Conservation (phyloP, 192 early-diverging fungal species). For the Borealophlyctis nickersoniae region DNA sequence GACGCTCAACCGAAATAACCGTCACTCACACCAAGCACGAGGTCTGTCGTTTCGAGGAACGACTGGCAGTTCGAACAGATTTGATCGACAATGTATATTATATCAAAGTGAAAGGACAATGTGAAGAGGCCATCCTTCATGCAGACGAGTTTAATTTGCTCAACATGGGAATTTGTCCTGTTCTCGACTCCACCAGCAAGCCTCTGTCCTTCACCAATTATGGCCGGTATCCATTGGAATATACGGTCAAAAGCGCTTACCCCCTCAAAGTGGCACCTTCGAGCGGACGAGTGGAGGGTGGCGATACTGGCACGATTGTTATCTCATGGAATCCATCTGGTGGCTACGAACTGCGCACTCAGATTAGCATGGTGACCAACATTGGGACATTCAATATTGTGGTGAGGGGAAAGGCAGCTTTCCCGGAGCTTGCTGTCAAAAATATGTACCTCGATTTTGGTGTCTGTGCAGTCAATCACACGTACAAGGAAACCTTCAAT, state of each 20-base stretch:
- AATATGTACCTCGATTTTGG: slow-evolving; percentile 59
- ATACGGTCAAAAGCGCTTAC: slow-evolving; percentile 45
- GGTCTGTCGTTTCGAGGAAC: slow-evolving; percentile 50
- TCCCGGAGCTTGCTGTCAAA: slow-evolving; percentile 53
- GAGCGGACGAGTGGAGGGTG: slow-evolving; percentile 41
- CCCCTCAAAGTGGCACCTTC: slow-evolving; percentile 54
- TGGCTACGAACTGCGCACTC: slow-evolving; percentile 60
- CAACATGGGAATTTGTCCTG: slow-evolving; percentile 59
- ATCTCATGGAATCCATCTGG: slow-evolving; percentile 60
- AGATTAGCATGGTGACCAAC: slow-evolving; percentile 51
- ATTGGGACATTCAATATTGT: slow-evolving; percentile 57
- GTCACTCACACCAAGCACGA: slow-evolving; percentile 50
- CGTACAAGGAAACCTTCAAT: slow-evolving; percentile 46
- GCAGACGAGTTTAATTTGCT: slow-evolving; percentile 56
- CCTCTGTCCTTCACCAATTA: slow-evolving; percentile 51
- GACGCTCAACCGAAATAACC: slow-evolving; percentile 35
- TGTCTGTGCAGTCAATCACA: slow-evolving; percentile 53
- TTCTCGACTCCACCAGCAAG: slow-evolving; percentile 50
- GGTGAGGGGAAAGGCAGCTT: slow-evolving; percentile 57
- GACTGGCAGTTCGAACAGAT: slow-evolving; percentile 50
- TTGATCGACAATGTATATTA: slow-evolving; percentile 53
- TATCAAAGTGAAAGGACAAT: slow-evolving; percentile 49
- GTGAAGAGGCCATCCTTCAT: slow-evolving; percentile 59
- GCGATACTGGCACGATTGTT: slow-evolving; percentile 32
- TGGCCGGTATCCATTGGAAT: slow-evolving; percentile 53